Evolutionary conservation across 1,139 yeast genomes (phyloP), one percentile per base, ranked within the genome.

Genomic region (Pichia sp.): DNA sequence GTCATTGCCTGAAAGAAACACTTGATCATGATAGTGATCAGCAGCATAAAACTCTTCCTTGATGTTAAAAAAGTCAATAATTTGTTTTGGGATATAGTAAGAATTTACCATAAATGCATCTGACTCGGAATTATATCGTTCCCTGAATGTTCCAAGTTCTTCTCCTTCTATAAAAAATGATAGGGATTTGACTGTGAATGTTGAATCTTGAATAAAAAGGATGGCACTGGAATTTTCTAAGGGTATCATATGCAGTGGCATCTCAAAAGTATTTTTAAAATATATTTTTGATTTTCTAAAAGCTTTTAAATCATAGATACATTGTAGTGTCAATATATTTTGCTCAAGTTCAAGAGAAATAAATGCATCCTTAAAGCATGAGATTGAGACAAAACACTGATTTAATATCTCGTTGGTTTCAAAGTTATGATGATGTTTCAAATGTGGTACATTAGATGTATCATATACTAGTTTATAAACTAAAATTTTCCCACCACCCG

Each of bases 191-290:
- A 58, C 34, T 0, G 46, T 46, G 36, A 52, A 51, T 8, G 44
- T 47, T 3, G 48, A 37, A 19, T 50, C 52, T 31, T 52, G 56
- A 9, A 58, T 28, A 35, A 55, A 41, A n/a, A 59, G 34, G 3
- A 58, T 48, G 17, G 55, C 47, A 20, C 44, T 46, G 0, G 60
- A 53, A 1, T 46, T 39, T 26, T 28, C 35, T 5, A 58, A 41
- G 1, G 63, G 52, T 11, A 58, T 37, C 28, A 54, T 28, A 33
- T 49, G 49, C 19, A 48, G 36, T 1, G 63, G 63, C 1, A 55
- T 28, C 14, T 51, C 55, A 40, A 56, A 55, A 3, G 46, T 39
- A 34, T 52, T 54, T 14, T 48, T 49, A 34, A 56, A 42, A 5
- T 50, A 26, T 10, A 45, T 39, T 2, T 43, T 24, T 4, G 36